Conservation (phyloP, 78 protist genomes). For the Parvularia atlantis region DNA sequence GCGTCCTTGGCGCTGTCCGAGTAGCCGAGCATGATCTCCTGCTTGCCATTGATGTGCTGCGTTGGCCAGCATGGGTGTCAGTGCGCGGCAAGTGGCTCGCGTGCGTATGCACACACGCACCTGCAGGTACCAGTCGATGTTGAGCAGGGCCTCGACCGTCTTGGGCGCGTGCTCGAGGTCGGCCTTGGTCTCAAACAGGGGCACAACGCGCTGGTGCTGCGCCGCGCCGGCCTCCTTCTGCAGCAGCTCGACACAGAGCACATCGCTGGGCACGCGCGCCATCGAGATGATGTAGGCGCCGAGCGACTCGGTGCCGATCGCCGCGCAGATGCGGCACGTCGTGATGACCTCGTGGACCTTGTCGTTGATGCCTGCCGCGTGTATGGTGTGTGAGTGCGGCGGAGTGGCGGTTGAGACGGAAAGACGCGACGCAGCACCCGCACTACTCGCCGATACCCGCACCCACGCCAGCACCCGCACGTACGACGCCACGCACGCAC, state of each 20-base stretch:
- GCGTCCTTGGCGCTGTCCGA: constrained; percentile 58
- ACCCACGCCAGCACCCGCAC: not conserved
- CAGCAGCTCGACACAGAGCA: constrained; percentile 54
- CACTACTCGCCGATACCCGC: too few relatives aligned
- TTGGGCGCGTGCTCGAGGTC: too few relatives aligned
- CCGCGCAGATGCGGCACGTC: constrained; percentile 36
- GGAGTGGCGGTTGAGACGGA: too few relatives aligned
- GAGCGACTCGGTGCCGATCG: constrained; percentile 26
- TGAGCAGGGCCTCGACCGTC: constrained; percentile 23
- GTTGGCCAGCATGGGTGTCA: too few relatives aligned
- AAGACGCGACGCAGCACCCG: too few relatives aligned
- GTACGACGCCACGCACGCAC: not conserved
- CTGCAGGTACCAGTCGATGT: constrained; percentile 23
- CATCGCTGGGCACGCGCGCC: constrained; percentile 49
- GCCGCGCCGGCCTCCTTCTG: constrained; percentile 33
- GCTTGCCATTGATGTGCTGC: constrained; percentile 20
- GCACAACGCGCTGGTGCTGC: constrained; percentile 51
- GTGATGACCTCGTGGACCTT: constrained; percentile 36
- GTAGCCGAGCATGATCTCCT: constrained; percentile 71
- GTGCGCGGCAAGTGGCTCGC: too few relatives aligned
- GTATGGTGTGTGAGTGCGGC: too few relatives aligned
- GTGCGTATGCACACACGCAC: too few relatives aligned
- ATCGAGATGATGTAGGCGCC: constrained; percentile 63
- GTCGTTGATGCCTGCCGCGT: too few relatives aligned
- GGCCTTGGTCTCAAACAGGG: constrained; percentile 49